These are phyloP conservation scores for Dactylellina leptospora DNA, from an alignment of 2,329 filamentous ascomycete species.

Conservation along the genomic window DNA sequence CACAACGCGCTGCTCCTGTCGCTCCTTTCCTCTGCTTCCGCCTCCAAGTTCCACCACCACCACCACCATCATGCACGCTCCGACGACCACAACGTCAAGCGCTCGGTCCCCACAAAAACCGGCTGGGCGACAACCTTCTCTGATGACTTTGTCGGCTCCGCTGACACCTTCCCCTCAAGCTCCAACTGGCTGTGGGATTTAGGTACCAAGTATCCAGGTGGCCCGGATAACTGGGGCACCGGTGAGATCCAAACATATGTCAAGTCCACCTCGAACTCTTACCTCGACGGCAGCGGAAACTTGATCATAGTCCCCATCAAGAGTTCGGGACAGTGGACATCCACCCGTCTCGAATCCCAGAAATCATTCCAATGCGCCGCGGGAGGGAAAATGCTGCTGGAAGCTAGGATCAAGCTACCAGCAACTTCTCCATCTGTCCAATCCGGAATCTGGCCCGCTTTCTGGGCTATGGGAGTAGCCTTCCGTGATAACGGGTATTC, in stretches of 20 bases:
- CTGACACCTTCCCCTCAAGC: constrained; percentile 59
- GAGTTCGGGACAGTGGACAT: constrained; percentile 61
- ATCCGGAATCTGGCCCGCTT: constrained; percentile 62
- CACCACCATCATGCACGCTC: constrained; percentile 12
- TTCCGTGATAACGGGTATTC: constrained; percentile 60
- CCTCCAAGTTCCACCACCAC: constrained; percentile 4
- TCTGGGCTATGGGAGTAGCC: constrained; percentile 62
- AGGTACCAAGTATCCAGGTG: constrained; percentile 65
- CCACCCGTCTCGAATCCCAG: constrained; percentile 62
- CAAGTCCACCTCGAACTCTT: constrained; percentile 60
- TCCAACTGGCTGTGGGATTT: constrained; percentile 63
- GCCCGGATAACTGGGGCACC: constrained; percentile 64
- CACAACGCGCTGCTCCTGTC: constrained; percentile 31
- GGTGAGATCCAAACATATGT: constrained; percentile 65
- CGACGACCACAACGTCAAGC: not conserved
- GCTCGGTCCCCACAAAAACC: constrained; percentile 8
- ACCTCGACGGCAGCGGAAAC: constrained; percentile 60
- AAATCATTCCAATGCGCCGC: constrained; percentile 58
- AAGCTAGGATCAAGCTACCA: constrained; percentile 60
- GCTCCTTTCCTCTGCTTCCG: not conserved
- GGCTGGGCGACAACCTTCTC: constrained; percentile 50
- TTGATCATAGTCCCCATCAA: constrained; percentile 61
- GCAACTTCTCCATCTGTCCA: constrained; percentile 13
- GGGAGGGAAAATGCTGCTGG: constrained; percentile 60
- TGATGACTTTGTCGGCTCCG: constrained; percentile 60